These are phyloP conservation scores for Berkeleyomyces basicola DNA, from an alignment of 2,329 filamentous ascomycete genomes.

Conservation along the genomic window DNA sequence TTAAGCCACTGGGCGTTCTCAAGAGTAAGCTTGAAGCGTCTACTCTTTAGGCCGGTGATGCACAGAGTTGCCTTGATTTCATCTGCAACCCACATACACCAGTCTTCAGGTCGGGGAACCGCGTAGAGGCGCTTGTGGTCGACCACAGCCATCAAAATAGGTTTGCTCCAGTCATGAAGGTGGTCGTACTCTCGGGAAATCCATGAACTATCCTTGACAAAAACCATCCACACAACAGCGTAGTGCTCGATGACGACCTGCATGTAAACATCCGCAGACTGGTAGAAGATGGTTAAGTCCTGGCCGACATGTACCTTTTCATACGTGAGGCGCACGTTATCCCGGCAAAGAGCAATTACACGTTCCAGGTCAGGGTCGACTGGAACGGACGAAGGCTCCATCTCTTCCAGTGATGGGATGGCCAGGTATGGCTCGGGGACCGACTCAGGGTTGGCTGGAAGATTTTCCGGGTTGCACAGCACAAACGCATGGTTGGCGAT, in stretches of 20 bases:
- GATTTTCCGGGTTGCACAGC: background rate
- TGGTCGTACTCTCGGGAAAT: background rate
- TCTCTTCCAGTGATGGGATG: background rate
- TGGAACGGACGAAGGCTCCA: background rate
- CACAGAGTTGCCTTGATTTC: background rate
- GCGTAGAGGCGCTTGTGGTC: background rate
- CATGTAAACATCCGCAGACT: slow-evolving; percentile 5
- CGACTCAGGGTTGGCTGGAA: background rate
- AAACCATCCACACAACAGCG: slow-evolving; percentile 14
- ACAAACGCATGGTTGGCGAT: slow-evolving; percentile 3
- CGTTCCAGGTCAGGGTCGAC: background rate
- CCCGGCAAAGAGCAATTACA: slow-evolving; percentile 8
- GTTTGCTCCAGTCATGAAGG: background rate
- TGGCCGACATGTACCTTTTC: background rate
- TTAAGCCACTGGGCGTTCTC: background rate
- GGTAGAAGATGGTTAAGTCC: slow-evolving; percentile 5
- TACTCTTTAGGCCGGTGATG: slow-evolving; percentile 1
- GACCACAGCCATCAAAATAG: slow-evolving; percentile 4
- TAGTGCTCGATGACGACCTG: slow-evolving; percentile 7
- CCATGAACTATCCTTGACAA: slow-evolving; percentile 2
- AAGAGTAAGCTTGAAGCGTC: slow-evolving; percentile 1
- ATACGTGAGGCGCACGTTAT: background rate
- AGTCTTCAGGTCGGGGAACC: background rate
- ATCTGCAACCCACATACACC: slow-evolving; percentile 7
- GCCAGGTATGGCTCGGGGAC: background rate